Evolutionary conservation across 768 basidiomycete genomes (phyloP).

Genomic region (Lactarius deliciosus): DNA sequence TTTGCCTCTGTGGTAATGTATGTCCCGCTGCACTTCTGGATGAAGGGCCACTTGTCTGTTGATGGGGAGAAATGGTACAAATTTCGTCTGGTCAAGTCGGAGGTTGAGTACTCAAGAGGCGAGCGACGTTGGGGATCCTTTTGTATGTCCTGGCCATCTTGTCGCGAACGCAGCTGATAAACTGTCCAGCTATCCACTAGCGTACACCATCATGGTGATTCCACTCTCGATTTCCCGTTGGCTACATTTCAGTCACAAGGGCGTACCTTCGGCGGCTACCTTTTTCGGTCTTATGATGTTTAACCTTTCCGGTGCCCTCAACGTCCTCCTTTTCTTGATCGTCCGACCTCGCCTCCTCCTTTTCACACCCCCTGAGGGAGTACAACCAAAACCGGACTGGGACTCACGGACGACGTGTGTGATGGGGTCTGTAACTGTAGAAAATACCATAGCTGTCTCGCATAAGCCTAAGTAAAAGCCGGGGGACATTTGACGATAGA

Average conservation of each 20-base stretch:
- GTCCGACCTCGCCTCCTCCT: slow-evolving; percentile 40
- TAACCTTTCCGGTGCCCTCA: slow-evolving; percentile 42
- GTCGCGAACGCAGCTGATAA: neutral
- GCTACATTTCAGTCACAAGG: slow-evolving; percentile 34
- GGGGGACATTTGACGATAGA: too few relatives aligned
- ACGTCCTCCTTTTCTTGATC: slow-evolving; percentile 42
- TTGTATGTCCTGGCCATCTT: slow-evolving; percentile 30
- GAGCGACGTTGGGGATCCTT: slow-evolving; percentile 28
- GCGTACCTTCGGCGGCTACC: slow-evolving; percentile 36
- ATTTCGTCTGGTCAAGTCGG: slow-evolving; percentile 29
- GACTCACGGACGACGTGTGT: too few relatives aligned
- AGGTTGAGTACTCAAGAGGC: slow-evolving; percentile 14
- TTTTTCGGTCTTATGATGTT: slow-evolving; percentile 37
- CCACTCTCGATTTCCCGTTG: slow-evolving; percentile 45
- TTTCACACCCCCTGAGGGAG: slow-evolving; percentile 28
- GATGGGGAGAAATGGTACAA: slow-evolving; percentile 39
- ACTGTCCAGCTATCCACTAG: slow-evolving; percentile 39
- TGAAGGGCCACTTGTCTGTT: slow-evolving; percentile 37
- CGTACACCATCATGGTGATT: slow-evolving; percentile 41
- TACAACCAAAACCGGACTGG: neutral
- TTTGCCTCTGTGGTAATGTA: slow-evolving; percentile 38
- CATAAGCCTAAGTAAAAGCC: neutral
- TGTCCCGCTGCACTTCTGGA: slow-evolving; percentile 40
- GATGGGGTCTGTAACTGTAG: too few relatives aligned
- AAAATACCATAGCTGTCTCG: neutral